A percentile compares a stretch with the other conserved stretches of the same genome.
Evolutionary conservation across 2,329 filamentous ascomycete genomes (phyloP).

Genomic region (Verticillium alfalfae): DNA sequence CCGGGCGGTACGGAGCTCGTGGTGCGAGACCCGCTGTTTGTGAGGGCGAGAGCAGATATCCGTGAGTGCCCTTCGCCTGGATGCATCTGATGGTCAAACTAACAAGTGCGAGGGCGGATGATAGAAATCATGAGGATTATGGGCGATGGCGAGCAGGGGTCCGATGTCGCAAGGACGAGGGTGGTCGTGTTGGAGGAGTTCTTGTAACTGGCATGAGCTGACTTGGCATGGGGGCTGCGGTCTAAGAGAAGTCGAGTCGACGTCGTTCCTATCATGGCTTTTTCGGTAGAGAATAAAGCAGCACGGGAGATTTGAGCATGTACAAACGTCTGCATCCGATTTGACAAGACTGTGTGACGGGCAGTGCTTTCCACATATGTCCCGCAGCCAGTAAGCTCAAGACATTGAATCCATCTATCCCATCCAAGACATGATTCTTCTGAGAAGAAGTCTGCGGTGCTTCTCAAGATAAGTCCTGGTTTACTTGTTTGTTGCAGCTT

Average conservation of each 20-base stretch:
- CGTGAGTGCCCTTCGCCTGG: slow-evolving; percentile 35
- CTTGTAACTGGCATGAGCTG: slow-evolving; percentile 17
- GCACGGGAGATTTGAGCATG: too few relatives aligned
- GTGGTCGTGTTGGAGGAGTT: slow-evolving; percentile 54
- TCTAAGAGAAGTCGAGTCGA: not conserved
- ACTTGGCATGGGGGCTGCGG: not conserved
- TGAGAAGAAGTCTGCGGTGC: too few relatives aligned
- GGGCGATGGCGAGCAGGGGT: slow-evolving; percentile 48
- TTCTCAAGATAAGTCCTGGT: too few relatives aligned
- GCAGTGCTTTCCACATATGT: too few relatives aligned
- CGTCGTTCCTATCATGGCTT: not conserved
- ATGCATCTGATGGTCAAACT: not conserved
- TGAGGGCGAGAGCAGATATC: slow-evolving; percentile 56
- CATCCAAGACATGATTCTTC: too few relatives aligned
- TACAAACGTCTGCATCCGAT: too few relatives aligned
- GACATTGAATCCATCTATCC: too few relatives aligned
- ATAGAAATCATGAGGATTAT: slow-evolving; percentile 58
- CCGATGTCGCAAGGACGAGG: slow-evolving; percentile 53
- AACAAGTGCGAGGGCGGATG: slow-evolving; percentile 43
- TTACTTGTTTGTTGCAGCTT: too few relatives aligned
- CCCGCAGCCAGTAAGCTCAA: too few relatives aligned
- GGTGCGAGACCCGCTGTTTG: slow-evolving; percentile 50
- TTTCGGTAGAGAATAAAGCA: not conserved
- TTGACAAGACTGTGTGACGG: too few relatives aligned
- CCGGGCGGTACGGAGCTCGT: slow-evolving; percentile 38